Evolutionary conservation across 2,329 filamentous ascomycete species (phyloP).

Genomic region (Colletotrichum tabaci): DNA sequence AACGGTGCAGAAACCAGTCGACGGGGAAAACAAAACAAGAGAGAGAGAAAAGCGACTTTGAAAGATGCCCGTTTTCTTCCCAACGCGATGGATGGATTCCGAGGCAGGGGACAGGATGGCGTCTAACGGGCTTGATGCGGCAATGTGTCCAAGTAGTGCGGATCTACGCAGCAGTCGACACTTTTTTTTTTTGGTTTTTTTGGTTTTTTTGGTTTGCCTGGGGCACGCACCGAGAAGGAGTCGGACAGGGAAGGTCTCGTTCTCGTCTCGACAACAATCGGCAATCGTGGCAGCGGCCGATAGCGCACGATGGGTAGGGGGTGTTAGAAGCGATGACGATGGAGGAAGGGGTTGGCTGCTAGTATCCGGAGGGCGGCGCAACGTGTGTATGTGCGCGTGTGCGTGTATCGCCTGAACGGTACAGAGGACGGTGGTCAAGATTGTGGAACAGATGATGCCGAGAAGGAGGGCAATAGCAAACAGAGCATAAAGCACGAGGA

Average conservation of each 20-base stretch:
- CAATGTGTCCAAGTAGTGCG: constrained; percentile 35
- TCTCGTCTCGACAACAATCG: constrained; percentile 5
- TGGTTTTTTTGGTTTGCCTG: constrained; percentile 15
- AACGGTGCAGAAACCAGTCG: constrained; percentile 9
- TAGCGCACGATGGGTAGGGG: neutral
- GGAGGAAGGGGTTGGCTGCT: constrained; percentile 17
- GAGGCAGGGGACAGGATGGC: constrained; percentile 14
- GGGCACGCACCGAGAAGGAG: constrained; percentile 15
- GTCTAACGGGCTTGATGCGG: constrained; percentile 29
- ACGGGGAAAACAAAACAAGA: neutral
- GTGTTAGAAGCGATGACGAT: constrained; percentile 30
- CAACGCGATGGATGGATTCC: neutral
- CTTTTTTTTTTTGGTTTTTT: no score
- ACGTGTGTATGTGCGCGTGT: neutral
- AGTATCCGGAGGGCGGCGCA: constrained; percentile 14
- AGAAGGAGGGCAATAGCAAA: neutral
- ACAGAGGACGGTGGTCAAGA: constrained; percentile 19
- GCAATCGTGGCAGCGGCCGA: constrained; percentile 13
- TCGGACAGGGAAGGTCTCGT: neutral
- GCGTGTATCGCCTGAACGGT: constrained; percentile 14
- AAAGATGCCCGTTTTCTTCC: neutral
- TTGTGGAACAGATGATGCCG: constrained; percentile 29
- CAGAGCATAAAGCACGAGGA: constrained; percentile 17
- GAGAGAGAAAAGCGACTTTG: neutral
- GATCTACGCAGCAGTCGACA: constrained; percentile 25